A percentile compares a stretch with the other conserved stretches of the same genome.
These are phyloP conservation scores for Enterospora canceri DNA, from an alignment of 371 early-diverging fungal genomes.

Conservation along the genomic window DNA sequence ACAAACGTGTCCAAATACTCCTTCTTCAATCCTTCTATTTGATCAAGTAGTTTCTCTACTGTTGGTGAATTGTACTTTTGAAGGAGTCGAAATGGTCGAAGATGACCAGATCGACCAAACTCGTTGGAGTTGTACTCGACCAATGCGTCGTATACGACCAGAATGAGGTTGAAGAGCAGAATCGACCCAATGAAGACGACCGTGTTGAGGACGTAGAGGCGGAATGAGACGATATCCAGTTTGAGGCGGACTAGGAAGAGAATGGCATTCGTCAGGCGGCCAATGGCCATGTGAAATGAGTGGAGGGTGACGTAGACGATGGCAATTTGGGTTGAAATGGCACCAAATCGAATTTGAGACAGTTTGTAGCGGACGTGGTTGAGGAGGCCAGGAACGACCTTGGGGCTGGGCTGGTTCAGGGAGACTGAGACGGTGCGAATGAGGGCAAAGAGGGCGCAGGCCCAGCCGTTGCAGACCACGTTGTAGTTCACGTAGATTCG, in stretches of 20 bases:
- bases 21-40: not conserved
- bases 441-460: no score
- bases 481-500: no score
- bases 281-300: not conserved
- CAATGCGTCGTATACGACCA: not conserved
- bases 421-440: no score
- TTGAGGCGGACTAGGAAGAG: not conserved
- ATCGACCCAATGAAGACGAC: not conserved
- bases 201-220: not conserved
- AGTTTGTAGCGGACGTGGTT: no score
- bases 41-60: not conserved
- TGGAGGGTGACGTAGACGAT: not conserved
- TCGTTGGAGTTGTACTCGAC: not conserved
- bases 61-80: not conserved
- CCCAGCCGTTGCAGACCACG: no score
- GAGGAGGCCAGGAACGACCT: no score
- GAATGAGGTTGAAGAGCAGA: not conserved
- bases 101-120: not conserved
- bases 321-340: not conserved
- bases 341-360: no score
- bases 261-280: not conserved
- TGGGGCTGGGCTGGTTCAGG: no score
- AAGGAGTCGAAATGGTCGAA: not conserved
- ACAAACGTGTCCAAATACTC: not conserved
- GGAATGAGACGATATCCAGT: not conserved